Conservation (phyloP, 129 eudicot genomes). For the Daucus carota region DNA sequence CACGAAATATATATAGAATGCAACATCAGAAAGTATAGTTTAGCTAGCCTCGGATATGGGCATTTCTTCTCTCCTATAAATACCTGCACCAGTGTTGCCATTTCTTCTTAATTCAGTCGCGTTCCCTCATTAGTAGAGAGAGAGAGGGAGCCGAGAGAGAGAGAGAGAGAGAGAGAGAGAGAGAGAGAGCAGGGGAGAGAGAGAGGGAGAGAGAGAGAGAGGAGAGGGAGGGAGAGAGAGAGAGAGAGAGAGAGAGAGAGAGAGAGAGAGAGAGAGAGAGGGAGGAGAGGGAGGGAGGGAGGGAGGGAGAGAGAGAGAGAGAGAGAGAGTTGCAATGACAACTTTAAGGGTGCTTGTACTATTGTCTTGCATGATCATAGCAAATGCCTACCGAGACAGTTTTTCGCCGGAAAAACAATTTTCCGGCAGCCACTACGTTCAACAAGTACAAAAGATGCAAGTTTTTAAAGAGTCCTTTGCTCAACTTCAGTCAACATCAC, state of each 20-base stretch:
- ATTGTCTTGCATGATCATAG: constrained; percentile 2
- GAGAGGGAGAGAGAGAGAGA: neutral
- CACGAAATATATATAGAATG: neutral
- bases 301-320: neutral
- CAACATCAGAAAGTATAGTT: constrained; percentile 2
- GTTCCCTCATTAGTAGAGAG: too few relatives aligned
- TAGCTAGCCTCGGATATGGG: constrained; percentile 24
- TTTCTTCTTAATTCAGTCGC: neutral
- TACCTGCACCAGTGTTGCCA: neutral
- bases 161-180: too few relatives aligned
- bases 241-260: neutral
- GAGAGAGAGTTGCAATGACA: neutral
- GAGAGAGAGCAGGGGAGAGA: too few relatives aligned
- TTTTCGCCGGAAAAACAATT: neutral
- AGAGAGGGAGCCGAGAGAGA: neutral
- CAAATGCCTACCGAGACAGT: constrained; percentile 15
- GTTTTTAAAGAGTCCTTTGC: constrained; percentile 17
- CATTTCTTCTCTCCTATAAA: constrained; percentile 31
- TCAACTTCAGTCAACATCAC: constrained; percentile 9
- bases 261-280: neutral
- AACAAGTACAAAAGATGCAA: constrained; percentile 23
- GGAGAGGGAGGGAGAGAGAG: neutral
- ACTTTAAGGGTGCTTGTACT: constrained; percentile 14
- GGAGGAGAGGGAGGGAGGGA: neutral
- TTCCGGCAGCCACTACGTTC: constrained; percentile 7